These are phyloP conservation scores for Sporisorium scitamineum DNA, from an alignment of 1,284 basidiomycete species.

Conservation along the genomic window DNA sequence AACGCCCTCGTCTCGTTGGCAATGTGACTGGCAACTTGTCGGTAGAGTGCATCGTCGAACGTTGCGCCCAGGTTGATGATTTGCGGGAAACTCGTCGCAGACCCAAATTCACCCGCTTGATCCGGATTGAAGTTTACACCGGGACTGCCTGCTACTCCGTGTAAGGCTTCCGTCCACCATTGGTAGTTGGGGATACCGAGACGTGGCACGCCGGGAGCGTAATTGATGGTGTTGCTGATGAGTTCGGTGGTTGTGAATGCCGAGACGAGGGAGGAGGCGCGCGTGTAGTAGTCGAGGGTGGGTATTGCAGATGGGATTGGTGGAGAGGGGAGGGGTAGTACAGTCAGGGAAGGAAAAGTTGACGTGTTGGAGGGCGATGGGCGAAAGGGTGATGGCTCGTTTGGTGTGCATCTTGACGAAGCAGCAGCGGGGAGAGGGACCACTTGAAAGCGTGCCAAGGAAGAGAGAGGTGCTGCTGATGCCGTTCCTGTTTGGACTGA, in stretches of 20 bases:
- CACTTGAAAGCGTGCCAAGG: neutral
- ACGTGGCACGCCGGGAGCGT: constrained; percentile 16
- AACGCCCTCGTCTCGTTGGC: constrained; percentile 30
- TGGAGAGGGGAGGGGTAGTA: constrained; percentile 7
- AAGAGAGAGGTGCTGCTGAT: neutral
- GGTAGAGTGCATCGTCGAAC: constrained; percentile 30
- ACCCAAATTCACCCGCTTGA: constrained; percentile 3
- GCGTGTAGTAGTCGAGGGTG: constrained; percentile 20
- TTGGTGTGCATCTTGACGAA: constrained; percentile 15
- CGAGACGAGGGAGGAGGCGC: constrained; percentile 21
- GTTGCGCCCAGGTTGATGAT: constrained; percentile 38
- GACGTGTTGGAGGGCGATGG: constrained; percentile 23
- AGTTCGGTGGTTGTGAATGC: constrained; percentile 25
- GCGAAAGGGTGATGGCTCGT: constrained; percentile 28
- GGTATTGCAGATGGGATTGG: constrained; percentile 27
- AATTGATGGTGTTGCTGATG: constrained; percentile 40
- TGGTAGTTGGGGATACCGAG: constrained; percentile 32
- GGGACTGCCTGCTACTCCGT: constrained; percentile 22
- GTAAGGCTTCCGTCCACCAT: constrained; percentile 37
- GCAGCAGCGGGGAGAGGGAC: too few relatives aligned
- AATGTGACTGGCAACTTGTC: constrained; percentile 14
- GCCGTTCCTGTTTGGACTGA: too few relatives aligned
- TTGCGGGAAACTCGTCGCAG: constrained; percentile 30
- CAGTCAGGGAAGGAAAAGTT: constrained; percentile 34
- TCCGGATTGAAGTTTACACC: constrained; percentile 25